Percentiles rank a stretch among this genome's conserved stretches.
Conservation (phyloP, 2,329 filamentous ascomycete genomes). For the Allantophomopsis lycopodina region DNA sequence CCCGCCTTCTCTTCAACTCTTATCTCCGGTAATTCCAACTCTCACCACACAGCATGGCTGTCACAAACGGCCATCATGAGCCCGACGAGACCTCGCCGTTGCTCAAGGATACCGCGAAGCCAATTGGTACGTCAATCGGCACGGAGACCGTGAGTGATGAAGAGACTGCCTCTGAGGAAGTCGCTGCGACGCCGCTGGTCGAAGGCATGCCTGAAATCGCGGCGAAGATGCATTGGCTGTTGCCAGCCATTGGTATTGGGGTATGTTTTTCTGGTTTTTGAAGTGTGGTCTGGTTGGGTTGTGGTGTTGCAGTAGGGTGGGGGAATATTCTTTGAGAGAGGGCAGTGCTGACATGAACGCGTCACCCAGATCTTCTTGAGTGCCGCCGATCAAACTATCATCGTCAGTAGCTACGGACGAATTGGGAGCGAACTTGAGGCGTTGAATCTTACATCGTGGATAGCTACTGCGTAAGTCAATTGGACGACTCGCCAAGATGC, state of each 20-base stretch:
- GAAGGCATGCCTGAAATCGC: conserved; percentile 9
- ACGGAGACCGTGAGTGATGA: conserved; percentile 15
- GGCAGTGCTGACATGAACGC: neutral
- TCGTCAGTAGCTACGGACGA: conserved; percentile 63
- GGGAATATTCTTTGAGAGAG: neutral
- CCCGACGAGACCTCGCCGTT: conserved; percentile 30
- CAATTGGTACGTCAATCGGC: conserved; percentile 6
- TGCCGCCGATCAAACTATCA: conserved; percentile 64
- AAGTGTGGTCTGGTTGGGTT: neutral
- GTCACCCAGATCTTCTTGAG: conserved; percentile 51
- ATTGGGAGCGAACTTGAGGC: conserved; percentile 67
- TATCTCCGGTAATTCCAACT: too few relatives aligned
- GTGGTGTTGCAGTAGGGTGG: neutral
- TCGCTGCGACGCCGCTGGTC: conserved; percentile 8
- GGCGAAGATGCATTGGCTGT: conserved; percentile 38
- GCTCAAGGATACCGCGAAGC: conserved; percentile 19
- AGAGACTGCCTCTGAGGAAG: conserved; percentile 4
- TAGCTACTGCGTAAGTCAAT: conserved; percentile 35
- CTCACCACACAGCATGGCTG: neutral
- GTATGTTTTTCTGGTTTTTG: conserved; percentile 23
- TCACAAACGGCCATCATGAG: neutral
- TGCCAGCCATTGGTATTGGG: conserved; percentile 48
- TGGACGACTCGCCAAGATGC: neutral
- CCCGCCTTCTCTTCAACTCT: too few relatives aligned
- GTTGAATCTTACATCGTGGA: conserved; percentile 63